These are phyloP conservation scores for Asterionellopsis glacialis DNA, from an alignment of 108 stramenopile species.

Conservation along the genomic window DNA sequence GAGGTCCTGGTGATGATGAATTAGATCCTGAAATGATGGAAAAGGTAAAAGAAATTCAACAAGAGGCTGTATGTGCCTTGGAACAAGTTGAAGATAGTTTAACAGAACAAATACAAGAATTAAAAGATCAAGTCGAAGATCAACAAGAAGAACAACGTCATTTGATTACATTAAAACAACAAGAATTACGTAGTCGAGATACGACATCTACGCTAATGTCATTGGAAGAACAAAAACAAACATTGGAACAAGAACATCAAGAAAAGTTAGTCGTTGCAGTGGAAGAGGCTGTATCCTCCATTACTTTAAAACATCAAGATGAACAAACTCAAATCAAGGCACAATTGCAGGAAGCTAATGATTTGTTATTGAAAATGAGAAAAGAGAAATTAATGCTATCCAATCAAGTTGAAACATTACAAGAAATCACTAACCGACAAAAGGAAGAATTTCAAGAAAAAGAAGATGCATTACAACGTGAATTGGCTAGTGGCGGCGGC, in stretches of 20 bases:
- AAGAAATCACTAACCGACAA: not conserved
- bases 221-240: not conserved
- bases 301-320: conserved; percentile 4
- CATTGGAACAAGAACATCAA: conserved; percentile 5
- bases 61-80: conserved; percentile 24
- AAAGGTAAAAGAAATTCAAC: conserved; percentile 19
- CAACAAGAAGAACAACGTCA: too few relatives aligned
- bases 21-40: conserved; percentile 7
- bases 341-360: conserved; percentile 1
- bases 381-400: too few relatives aligned
- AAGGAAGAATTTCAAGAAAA: not conserved
- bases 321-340: conserved; percentile 5
- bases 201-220: not conserved
- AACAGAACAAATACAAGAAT: conserved; percentile 19
- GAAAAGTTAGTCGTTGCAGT: not conserved
- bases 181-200: conserved; percentile 2
- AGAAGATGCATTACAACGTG: not conserved
- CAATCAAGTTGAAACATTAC: too few relatives aligned
- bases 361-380: too few relatives aligned
- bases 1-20: not conserved
- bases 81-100: conserved; percentile 24
- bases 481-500: not conserved
- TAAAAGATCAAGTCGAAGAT: too few relatives aligned
- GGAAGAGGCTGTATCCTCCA: not conserved
- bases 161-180: not conserved